Conservation (phyloP, 164 flowering plant species). For the Chloranthus sessilifolius region DNA sequence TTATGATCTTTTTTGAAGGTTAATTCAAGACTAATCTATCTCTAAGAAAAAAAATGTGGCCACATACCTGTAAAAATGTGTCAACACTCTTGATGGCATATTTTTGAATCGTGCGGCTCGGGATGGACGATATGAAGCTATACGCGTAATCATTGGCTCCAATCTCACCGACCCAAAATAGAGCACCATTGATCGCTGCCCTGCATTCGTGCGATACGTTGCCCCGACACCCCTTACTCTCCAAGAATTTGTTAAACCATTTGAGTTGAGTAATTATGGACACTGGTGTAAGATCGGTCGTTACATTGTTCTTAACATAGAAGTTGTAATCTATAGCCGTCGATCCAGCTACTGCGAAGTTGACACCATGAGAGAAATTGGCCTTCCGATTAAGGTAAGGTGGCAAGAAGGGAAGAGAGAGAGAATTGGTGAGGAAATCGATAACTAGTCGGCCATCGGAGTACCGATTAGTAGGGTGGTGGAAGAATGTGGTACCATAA, state of each 20-base stretch:
- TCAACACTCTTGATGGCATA: slow-evolving; percentile 37
- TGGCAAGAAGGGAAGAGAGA: slow-evolving; percentile 46
- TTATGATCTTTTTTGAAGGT: too few species aligned
- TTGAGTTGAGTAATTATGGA: slow-evolving; percentile 53
- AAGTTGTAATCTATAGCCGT: slow-evolving; percentile 40
- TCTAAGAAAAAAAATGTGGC: too few species aligned
- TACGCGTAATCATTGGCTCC: slow-evolving; percentile 89
- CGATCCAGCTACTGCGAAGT: slow-evolving; percentile 70
- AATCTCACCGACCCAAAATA: slow-evolving; percentile 91
- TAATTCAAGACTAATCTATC: too few species aligned
- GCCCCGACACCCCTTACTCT: slow-evolving; percentile 34
- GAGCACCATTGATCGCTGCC: slow-evolving; percentile 34
- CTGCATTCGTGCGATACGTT: slow-evolving; percentile 18
- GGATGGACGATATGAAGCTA: slow-evolving; percentile 34
- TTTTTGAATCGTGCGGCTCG: slow-evolving; percentile 33
- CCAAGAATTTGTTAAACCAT: slow-evolving; percentile 56
- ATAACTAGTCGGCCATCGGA: slow-evolving; percentile 60
- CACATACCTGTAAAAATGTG: slow-evolving; percentile 44
- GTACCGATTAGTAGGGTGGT: slow-evolving; percentile 37
- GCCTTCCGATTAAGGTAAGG: slow-evolving; percentile 29
- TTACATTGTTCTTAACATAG: slow-evolving; percentile 30
- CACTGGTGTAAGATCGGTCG: slow-evolving; percentile 49
- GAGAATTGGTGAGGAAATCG: slow-evolving; percentile 47
- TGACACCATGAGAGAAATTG: slow-evolving; percentile 41
- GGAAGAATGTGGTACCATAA: slow-evolving; percentile 37